A percentile compares a stretch with the other conserved stretches of the same genome.
These are phyloP conservation scores for Emericellopsis atlantica DNA, from an alignment of 2,329 filamentous ascomycete genomes.

Conservation along the genomic window DNA sequence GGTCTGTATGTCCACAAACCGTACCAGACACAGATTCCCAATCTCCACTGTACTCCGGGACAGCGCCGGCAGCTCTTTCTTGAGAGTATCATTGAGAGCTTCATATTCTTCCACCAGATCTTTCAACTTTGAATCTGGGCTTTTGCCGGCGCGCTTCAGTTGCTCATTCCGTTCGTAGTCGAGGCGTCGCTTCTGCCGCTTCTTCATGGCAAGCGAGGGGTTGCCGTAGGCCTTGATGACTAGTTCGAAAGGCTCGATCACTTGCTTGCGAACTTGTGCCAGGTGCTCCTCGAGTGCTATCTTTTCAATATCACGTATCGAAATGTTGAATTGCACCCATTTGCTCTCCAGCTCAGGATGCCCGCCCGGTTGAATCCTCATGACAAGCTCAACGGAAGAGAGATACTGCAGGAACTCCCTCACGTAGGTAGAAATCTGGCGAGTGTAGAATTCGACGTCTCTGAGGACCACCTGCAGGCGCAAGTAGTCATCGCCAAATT, in stretches of 20 bases:
- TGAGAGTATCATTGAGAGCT: constrained; percentile 83
- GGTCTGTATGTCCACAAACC: constrained; percentile 74
- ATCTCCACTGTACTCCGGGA: constrained; percentile 71
- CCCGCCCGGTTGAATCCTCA: constrained; percentile 57
- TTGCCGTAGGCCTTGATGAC: constrained; percentile 72
- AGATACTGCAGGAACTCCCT: constrained; percentile 71
- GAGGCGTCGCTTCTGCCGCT: constrained; percentile 82
- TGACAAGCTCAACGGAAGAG: constrained; percentile 70
- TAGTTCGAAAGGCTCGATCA: constrained; percentile 72
- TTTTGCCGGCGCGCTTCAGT: constrained; percentile 69
- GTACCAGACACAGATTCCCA: constrained; percentile 69
- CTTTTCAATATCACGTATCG: constrained; percentile 74
- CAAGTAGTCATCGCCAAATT: constrained; percentile 85
- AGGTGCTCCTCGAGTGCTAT: constrained; percentile 74
- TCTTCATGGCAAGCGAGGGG: constrained; percentile 82
- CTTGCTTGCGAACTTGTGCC: constrained; percentile 60
- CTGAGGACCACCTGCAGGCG: constrained; percentile 84
- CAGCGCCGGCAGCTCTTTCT: constrained; percentile 79
- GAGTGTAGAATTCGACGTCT: constrained; percentile 86
- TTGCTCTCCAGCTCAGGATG: constrained; percentile 84
- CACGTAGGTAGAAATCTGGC: constrained; percentile 69
- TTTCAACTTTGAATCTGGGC: constrained; percentile 71
- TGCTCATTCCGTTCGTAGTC: constrained; percentile 77
- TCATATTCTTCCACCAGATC: constrained; percentile 83
- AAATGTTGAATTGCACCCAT: constrained; percentile 83